These are phyloP conservation scores for Didymella exigua DNA, from an alignment of 2,329 filamentous ascomycete genomes.

Conservation along the genomic window DNA sequence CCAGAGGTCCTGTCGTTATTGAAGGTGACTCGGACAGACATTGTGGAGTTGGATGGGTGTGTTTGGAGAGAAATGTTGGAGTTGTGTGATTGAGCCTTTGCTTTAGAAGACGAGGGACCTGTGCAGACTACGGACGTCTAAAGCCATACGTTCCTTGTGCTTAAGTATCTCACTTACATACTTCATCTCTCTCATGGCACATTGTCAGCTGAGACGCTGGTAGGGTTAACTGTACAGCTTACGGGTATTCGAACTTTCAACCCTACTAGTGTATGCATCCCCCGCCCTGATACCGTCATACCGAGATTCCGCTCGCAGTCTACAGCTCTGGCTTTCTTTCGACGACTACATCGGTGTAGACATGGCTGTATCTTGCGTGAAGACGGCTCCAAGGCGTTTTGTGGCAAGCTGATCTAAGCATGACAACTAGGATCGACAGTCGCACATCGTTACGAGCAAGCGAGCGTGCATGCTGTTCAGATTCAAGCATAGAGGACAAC, in stretches of 20 bases:
- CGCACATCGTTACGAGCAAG: not conserved
- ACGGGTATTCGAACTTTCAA: not conserved
- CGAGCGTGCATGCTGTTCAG: not conserved
- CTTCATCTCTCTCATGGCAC: no score
- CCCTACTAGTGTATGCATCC: not conserved
- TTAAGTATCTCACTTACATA: not conserved
- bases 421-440: not conserved
- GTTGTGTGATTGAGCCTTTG: no score
- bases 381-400: not conserved
- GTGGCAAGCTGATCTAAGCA: not conserved
- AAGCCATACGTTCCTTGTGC: no score
- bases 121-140: no score
- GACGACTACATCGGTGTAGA: not conserved
- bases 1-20: not conserved
- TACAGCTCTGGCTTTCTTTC: not conserved
- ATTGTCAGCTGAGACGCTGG: not conserved
- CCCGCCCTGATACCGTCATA: not conserved
- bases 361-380: not conserved
- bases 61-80: no score
- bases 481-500: no score
- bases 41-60: no score
- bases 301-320: not conserved
- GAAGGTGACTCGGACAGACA: no score
- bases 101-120: no score
- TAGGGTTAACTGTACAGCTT: not conserved